Evolutionary conservation across 1,139 yeast genomes (phyloP), one percentile per base, ranked within the genome.

Genomic region (Saccharomyces hybrid): DNA sequence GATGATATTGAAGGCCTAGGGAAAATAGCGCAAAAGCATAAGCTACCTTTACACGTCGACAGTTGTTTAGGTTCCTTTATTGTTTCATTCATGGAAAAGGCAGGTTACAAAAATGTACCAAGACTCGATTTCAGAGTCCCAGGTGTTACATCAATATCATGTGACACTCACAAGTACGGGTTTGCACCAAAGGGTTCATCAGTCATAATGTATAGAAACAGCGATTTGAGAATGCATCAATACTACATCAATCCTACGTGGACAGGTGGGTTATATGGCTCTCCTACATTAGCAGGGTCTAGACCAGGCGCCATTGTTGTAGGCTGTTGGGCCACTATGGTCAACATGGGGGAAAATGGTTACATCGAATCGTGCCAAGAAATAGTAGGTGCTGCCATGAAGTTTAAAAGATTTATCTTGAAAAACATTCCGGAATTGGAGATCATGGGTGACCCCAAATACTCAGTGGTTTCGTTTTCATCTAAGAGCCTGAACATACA

Each of bases 161-260:
- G 98, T 72, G 99, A 93, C 69, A 91, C 98, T 14, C 99, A 93
- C 76, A 93, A 93, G 71, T 93, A 93, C 67, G 99, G 98, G 1
- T 93, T 91, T 76, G 97, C 98, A 8, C 98, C 99, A 49, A 93
- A 93, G 71, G 99, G 99, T 5, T 86, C 96, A 0, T 89, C 97
- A 0, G 80, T 91, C 42, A 87, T 93, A 63, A 86, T 93, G 96
- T 93, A 93, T 71, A 78, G 97, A 52, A 73, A 77, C 57, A 67
- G 78, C 0, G 77, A 78, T 57, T 76, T 89, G 56, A 78, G 99
- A 54, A 81, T 80, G 61, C 79, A 86, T 64, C 99, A 93, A 72
- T 93, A 93, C 71, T 93, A 86, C 69, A 79, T 91, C 38, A 79
- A 83, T 55, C 76, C 90, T 1, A 88, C 84, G 57, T 93, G 99